A percentile compares a stretch with the other conserved stretches of the same genome.
phyloP scores from a whole-genome alignment of 2,329 filamentous ascomycete species.

The Colletotrichum aenigma region DNA sequence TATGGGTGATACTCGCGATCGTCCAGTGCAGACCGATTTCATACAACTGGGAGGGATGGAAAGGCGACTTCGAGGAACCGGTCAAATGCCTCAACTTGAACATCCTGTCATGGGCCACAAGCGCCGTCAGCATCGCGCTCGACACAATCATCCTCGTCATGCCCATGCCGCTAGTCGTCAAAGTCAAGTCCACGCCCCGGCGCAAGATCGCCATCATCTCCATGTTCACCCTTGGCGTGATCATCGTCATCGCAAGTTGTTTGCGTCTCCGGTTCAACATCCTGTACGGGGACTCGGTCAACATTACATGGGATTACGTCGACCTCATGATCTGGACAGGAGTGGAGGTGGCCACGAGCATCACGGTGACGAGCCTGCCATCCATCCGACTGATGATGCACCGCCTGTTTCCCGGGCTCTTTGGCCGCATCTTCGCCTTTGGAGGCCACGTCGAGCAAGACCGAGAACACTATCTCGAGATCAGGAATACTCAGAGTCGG shows the following conservation, averaged over 20 bases:
- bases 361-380: slow-evolving; percentile 44
- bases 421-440: neutral
- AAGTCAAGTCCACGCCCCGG: slow-evolving; percentile 40
- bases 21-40: neutral
- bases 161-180: slow-evolving; percentile 43
- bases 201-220: slow-evolving; percentile 46
- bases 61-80: neutral
- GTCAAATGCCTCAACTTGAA: neutral
- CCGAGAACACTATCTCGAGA: neutral
- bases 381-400: slow-evolving; percentile 36
- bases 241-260: slow-evolving; percentile 38
- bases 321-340: slow-evolving; percentile 45
- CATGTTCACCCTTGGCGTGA: slow-evolving; percentile 49
- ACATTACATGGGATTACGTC: slow-evolving; percentile 45
- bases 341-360: slow-evolving; percentile 41
- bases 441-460: slow-evolving; percentile 5
- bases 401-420: neutral
- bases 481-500: neutral
- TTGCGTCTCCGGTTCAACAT: slow-evolving; percentile 37
- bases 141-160: slow-evolving; percentile 48
- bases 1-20: neutral
- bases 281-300: slow-evolving; percentile 31
- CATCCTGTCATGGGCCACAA: neutral
- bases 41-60: slow-evolving; percentile 14
- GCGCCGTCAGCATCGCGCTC: slow-evolving; percentile 45